Base-by-base conservation (phyloP, 805 yeast genomes). In the Jamesozyma lodderae region DNA sequence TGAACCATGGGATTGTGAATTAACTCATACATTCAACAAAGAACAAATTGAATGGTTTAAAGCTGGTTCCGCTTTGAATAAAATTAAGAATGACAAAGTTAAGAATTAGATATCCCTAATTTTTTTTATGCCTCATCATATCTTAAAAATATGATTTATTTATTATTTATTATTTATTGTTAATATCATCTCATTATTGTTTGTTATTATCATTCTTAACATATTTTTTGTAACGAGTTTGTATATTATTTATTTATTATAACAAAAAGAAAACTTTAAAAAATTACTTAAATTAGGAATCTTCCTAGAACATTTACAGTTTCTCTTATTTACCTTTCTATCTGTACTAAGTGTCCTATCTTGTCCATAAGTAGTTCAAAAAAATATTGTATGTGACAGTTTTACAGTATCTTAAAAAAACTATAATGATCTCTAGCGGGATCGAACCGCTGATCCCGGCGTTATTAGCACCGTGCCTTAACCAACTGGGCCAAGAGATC, bases 21-120 rank as follows among this genome's bases (percentile, higher is more conserved):
- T 92, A 67, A 77, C 95, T 41, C 98, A 92, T 77, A 92, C 98
- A 50, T 92, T 84, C 77, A 92, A 92, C 77, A 46, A 64, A 48
- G 96, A 92, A 75, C 98, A 90, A 76, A 83, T 90, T 63, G 96
- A 85, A 66, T 90, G 97, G 97, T 90, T 90, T 83, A 90, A 85
- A 77, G 79, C 81, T 59, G 98, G 98, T 73, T 87, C 96, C 55
- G 98, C 98, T 66, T 81, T 92, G 72, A 92, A 92, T 85, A 85
- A 81, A 76, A 55, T 55, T 34, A 55, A 51, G 42, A 36, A 33
- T 33, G 35, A 33, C 17, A 20, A 23, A 24, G 28, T 20, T 23
- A 10, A 20, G 5, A 33, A 30, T n/a, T n/a, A 8, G 6, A 25
- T 7, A 13, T 11, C n/a, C 10, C n/a, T 15, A 25, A 11, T 13